These are phyloP conservation scores for Pseudocercospora fijiensis DNA, from an alignment of 2,329 filamentous ascomycete genomes.

Conservation along the genomic window DNA sequence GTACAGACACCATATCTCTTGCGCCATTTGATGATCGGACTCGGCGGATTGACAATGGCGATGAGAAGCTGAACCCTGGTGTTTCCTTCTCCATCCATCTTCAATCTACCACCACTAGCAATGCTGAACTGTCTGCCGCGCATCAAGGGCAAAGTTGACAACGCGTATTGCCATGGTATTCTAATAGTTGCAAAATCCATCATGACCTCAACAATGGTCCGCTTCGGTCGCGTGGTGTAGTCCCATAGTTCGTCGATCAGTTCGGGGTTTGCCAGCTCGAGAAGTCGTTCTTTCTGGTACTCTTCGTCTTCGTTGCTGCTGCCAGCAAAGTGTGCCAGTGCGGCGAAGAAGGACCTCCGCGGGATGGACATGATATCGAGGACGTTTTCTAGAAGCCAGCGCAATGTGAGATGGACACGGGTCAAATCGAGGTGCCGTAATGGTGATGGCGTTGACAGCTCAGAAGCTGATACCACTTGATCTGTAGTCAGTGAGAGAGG, in stretches of 20 bases:
- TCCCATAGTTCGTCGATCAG: constrained; percentile 92
- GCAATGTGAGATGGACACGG: constrained; percentile 58
- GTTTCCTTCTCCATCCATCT: constrained; percentile 27
- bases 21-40: constrained; percentile 80
- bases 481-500: constrained; percentile 57
- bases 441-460: constrained; percentile 39
- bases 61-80: constrained; percentile 40
- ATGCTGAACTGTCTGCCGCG: constrained; percentile 94
- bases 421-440: constrained; percentile 43
- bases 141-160: constrained; percentile 74
- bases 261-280: constrained; percentile 77
- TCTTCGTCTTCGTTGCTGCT: constrained; percentile 54
- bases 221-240: constrained; percentile 85
- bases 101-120: constrained; percentile 64
- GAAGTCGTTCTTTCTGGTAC: constrained; percentile 71
- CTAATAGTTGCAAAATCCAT: constrained; percentile 84
- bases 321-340: constrained; percentile 71
- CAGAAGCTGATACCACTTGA: constrained; percentile 25
- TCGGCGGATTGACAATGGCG: constrained; percentile 40
- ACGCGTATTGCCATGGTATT: constrained; percentile 71
- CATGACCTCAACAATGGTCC: constrained; percentile 88
- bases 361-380: constrained; percentile 90
- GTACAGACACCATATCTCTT: constrained; percentile 90
- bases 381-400: constrained; percentile 74
- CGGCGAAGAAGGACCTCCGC: constrained; percentile 78